A percentile compares a stretch with the other conserved stretches of the same genome.
phyloP scores from a whole-genome alignment of 768 basidiomycete species.

The Boletus pseudo-olivaceus region DNA sequence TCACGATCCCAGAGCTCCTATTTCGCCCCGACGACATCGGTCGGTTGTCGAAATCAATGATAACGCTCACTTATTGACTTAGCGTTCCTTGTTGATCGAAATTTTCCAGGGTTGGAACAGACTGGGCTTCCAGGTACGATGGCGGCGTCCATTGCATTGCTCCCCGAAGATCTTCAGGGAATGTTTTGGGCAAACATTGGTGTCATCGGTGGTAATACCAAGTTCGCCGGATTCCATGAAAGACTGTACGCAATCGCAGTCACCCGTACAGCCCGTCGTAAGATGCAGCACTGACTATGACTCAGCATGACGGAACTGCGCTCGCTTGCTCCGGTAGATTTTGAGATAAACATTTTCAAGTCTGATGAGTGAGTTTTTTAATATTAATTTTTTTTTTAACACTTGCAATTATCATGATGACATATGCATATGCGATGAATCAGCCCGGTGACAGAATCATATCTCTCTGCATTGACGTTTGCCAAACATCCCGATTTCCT shows the following conservation, averaged over 20 bases:
- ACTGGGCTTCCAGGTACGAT: slow-evolving; percentile 75
- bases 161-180: slow-evolving; percentile 80
- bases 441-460: slow-evolving; percentile 67
- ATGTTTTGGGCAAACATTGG: slow-evolving; percentile 97
- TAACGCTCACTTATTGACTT: slow-evolving; percentile 6
- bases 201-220: slow-evolving; percentile 79
- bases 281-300: slow-evolving; percentile 13
- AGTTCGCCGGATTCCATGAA: slow-evolving; percentile 67
- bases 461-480: slow-evolving; percentile 58
- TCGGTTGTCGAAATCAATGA: slow-evolving; percentile 33
- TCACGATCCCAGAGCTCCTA: slow-evolving; percentile 87
- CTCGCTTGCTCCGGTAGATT: slow-evolving; percentile 78
- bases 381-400: background rate
- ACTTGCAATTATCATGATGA: slow-evolving; percentile 11
- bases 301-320: slow-evolving; percentile 69
- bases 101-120: slow-evolving; percentile 65
- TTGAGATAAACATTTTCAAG: slow-evolving; percentile 68
- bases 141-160: slow-evolving; percentile 66
- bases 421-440: slow-evolving; percentile 4
- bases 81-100: slow-evolving; percentile 2
- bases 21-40: slow-evolving; percentile 91
- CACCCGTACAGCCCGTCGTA: slow-evolving; percentile 11
- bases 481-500: slow-evolving; percentile 50
- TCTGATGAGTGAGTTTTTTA: slow-evolving; percentile 63
- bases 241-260: slow-evolving; percentile 60